Conservation (phyloP, 2,329 filamentous ascomycete species). For the Botrytis paeoniae region DNA sequence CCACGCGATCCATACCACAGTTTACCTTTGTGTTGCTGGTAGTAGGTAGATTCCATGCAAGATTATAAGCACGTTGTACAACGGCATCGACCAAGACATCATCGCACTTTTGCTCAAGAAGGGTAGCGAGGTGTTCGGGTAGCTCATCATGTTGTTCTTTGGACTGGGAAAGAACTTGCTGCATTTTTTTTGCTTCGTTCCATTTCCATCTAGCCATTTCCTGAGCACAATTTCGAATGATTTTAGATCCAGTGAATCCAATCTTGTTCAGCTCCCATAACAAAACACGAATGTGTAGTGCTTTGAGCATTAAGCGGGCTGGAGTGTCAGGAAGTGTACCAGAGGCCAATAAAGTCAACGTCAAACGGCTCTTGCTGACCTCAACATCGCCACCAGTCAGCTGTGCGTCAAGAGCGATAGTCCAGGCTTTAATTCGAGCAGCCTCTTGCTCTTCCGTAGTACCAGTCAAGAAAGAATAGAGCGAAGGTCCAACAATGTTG, state of each 20-base stretch:
- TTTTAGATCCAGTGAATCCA: constrained; percentile 59
- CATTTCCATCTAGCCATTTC: constrained; percentile 74
- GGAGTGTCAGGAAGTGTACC: constrained; percentile 83
- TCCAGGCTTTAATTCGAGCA: constrained; percentile 86
- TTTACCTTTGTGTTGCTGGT: constrained; percentile 63
- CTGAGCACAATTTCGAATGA: constrained; percentile 67
- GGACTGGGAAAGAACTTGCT: constrained; percentile 46
- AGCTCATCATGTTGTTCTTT: constrained; percentile 56
- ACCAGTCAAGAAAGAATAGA: constrained; percentile 77
- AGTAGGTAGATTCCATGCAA: constrained; percentile 82
- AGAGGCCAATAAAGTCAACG: constrained; percentile 83
- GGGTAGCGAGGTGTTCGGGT: constrained; percentile 69
- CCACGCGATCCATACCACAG: constrained; percentile 75
- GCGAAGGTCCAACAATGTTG: constrained; percentile 70
- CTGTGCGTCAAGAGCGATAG: constrained; percentile 89
- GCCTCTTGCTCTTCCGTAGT: constrained; percentile 81
- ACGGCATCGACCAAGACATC: constrained; percentile 75
- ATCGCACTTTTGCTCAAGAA: constrained; percentile 78
- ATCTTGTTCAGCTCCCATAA: constrained; percentile 73
- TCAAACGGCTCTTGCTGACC: constrained; percentile 81
- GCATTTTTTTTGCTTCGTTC: constrained; percentile 72
- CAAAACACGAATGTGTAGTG: constrained; percentile 84
- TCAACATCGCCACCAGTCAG: constrained; percentile 86
- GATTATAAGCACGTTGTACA: constrained; percentile 81
- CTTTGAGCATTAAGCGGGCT: constrained; percentile 82